Percentiles rank a stretch among this genome's conserved stretches.
These are phyloP conservation scores for Ophiostoma perfectum DNA, from an alignment of 2,329 filamentous ascomycete species.

Conservation along the genomic window DNA sequence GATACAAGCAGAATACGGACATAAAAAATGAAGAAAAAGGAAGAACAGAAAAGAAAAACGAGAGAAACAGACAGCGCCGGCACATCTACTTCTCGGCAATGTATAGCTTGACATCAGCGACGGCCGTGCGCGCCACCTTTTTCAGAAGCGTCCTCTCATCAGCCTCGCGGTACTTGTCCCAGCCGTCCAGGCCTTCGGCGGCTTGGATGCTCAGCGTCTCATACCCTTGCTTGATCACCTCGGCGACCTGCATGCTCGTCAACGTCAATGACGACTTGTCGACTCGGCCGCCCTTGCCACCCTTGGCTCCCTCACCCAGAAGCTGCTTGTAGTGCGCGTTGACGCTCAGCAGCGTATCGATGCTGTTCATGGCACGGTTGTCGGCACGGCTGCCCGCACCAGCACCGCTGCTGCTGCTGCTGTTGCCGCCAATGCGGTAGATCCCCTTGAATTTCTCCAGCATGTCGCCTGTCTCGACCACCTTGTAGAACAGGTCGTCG, in stretches of 20 bases:
- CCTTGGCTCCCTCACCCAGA: conserved; percentile 49
- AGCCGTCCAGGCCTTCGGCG: conserved; percentile 77
- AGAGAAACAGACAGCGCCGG: not conserved
- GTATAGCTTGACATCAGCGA: conserved; percentile 47
- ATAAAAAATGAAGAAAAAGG: not conserved
- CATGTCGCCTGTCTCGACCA: conserved; percentile 84
- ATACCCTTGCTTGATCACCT: conserved; percentile 93
- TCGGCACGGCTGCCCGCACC: conserved; percentile 37
- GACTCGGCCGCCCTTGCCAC: conserved; percentile 37
- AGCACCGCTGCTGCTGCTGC: not conserved
- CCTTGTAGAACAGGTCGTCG: conserved; percentile 97
- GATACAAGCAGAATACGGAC: no score
- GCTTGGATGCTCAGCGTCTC: conserved; percentile 89
- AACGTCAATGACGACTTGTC: conserved; percentile 53
- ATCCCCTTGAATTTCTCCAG: conserved; percentile 75
- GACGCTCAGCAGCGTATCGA: conserved; percentile 77
- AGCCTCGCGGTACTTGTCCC: conserved; percentile 80
- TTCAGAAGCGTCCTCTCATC: conserved; percentile 82
- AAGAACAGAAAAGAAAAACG: not conserved
- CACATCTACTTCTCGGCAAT: conserved; percentile 13
- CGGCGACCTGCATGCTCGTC: conserved; percentile 76
- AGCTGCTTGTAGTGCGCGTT: conserved; percentile 82
- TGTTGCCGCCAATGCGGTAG: conserved; percentile 49
- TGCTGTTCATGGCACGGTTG: conserved; percentile 51
- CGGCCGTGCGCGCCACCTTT: conserved; percentile 74